phyloP scores from a whole-genome alignment of 202 grass and related monocot genomes.

The Thinopyrum obtusiflorum region DNA sequence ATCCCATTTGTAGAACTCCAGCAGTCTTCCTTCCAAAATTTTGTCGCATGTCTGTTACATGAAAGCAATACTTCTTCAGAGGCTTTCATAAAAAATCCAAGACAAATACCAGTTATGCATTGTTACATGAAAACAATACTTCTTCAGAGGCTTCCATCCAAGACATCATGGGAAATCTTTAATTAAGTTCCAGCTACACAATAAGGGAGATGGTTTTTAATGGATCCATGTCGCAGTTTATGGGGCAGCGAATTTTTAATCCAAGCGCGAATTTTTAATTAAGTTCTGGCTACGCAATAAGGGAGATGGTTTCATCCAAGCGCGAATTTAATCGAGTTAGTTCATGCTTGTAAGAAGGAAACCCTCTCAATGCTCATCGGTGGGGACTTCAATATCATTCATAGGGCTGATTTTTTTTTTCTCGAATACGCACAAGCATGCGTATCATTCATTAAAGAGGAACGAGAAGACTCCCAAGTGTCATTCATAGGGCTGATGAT shows the following conservation, averaged over 20 bases:
- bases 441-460: too few relatives aligned
- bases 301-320: not conserved
- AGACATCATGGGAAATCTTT: not conserved
- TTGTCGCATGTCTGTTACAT: constrained; percentile 59
- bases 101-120: not conserved
- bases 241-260: not conserved
- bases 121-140: not conserved
- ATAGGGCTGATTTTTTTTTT: too few relatives aligned
- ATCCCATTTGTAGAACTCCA: constrained; percentile 89
- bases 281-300: too few relatives aligned
- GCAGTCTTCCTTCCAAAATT: constrained; percentile 66
- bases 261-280: not conserved
- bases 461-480: too few relatives aligned
- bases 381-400: too few relatives aligned
- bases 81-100: constrained; percentile 1
- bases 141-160: not conserved
- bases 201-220: not conserved
- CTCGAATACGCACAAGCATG: too few relatives aligned
- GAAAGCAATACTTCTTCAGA: constrained; percentile 10
- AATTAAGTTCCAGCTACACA: not conserved
- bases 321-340: not conserved
- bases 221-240: not conserved
- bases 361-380: too few relatives aligned
- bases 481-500: too few relatives aligned
- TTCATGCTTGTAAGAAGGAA: too few relatives aligned